Evolutionary conservation across 2,329 filamentous ascomycete species (phyloP), one percentile per base, ranked within the genome.

Genomic region (Chrysoporthe deuterocubensis): DNA sequence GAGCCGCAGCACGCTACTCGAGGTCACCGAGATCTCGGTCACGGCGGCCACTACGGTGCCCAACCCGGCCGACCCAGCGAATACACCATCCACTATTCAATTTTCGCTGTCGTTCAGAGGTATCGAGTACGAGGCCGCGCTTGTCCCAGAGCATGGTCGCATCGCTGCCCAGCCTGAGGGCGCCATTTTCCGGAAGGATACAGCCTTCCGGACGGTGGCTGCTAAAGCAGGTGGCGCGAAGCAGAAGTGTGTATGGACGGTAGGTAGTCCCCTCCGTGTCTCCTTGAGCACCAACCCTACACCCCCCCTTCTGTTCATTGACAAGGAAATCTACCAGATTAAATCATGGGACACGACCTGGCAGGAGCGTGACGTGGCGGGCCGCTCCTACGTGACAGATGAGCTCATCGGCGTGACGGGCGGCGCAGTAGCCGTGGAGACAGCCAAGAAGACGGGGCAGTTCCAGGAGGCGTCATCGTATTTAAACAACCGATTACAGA

Each of bases 341-440:
- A 63, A 68, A 63, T 62, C 61, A 18, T 66, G 63, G 37, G 72
- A 75, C 50, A 72, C 73, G 42, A 69, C 73, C 7, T 76, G 78
- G 61, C 66, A 63, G 43, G 85, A 87, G 72, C 73, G 74, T 16
- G 78, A 79, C 32, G 79, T 88, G 62, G 79, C 81, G 67, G 86
- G 86, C 62, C 80, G 86, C n/a, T 88, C 88, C 76, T 88, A 89
- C 76, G 83, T 86, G 18, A 84, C 84, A n/a, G 77, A 82, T 67
- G 79, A 81, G 67, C 78, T 89, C 46, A 83, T 86, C 50, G 40
- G 46, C 54, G 68, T 70, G 40, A 65, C 68, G n/a, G 63, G 66
- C 42, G 66, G 68, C n/a, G 32, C 48, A 40, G 58, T 40, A 32
- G 68, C 59, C 40, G 68, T 67, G 34, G 52, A 68, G 52, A 74